phyloP scores from a whole-genome alignment of 2,329 filamentous ascomycete genomes.

The Xylaria sp. region DNA sequence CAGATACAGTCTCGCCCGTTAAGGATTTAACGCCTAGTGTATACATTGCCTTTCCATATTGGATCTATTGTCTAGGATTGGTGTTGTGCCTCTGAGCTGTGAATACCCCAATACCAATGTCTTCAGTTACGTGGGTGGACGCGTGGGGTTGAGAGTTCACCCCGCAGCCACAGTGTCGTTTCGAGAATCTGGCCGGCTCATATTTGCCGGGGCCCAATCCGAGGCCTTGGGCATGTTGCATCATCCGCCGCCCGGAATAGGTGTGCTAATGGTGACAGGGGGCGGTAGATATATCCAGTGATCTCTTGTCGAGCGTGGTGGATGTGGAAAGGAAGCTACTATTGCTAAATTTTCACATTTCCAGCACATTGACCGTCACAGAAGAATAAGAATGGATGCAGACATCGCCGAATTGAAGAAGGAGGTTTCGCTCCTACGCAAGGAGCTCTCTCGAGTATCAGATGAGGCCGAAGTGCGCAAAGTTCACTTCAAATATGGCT shows the following conservation, averaged over 20 bases:
- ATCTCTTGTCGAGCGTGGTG: background rate
- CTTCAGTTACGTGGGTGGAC: too few relatives aligned
- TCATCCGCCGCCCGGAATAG: conserved; percentile 11
- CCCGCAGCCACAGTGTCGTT: conserved; percentile 40
- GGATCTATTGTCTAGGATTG: too few relatives aligned
- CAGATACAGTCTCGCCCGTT: too few relatives aligned
- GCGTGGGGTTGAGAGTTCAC: conserved; percentile 38
- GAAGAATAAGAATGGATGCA: conserved; percentile 47
- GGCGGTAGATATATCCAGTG: conserved; percentile 31
- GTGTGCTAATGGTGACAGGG: conserved; percentile 10
- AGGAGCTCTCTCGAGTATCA: conserved; percentile 52
- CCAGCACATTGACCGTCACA: background rate
- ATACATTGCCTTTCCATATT: too few relatives aligned
- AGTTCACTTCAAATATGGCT: conserved; percentile 68
- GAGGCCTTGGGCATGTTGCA: conserved; percentile 12
- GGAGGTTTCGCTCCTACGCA: conserved; percentile 51
- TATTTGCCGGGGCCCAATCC: conserved; percentile 42
- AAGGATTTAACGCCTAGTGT: too few relatives aligned
- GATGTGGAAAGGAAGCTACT: background rate
- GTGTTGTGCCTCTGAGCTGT: too few relatives aligned
- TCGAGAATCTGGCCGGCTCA: conserved; percentile 25
- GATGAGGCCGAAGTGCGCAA: conserved; percentile 66
- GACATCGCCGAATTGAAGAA: conserved; percentile 53
- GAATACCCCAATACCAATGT: too few relatives aligned
- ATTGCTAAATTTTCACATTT: conserved; percentile 1